phyloP scores from a whole-genome alignment of 768 basidiomycete genomes.

The Leucosporidium creatinivorum region DNA sequence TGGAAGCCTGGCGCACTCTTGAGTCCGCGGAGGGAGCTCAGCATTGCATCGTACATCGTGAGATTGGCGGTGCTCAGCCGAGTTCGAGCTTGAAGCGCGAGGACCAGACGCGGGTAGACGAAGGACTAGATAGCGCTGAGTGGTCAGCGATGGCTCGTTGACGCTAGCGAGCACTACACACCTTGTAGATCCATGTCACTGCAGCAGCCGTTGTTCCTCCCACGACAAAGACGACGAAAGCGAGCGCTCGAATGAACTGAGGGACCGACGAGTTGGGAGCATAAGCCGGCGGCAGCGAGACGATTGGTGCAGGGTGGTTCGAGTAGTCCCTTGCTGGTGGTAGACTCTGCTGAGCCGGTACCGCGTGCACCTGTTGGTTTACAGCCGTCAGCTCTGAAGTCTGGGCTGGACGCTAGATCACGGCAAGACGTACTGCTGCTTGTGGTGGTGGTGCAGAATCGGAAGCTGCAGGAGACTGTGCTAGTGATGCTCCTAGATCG shows the following conservation, averaged over 20 bases:
- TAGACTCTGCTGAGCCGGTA: no score
- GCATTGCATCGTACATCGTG: background rate
- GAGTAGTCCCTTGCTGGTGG: background rate
- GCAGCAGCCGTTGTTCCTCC: constrained; percentile 9
- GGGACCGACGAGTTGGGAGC: constrained; percentile 25
- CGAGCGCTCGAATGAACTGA: constrained; percentile 11
- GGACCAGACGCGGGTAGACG: constrained; percentile 20
- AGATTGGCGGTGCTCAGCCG: constrained; percentile 1
- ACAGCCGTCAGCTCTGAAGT: no score
- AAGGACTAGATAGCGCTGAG: background rate
- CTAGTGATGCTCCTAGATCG: no score
- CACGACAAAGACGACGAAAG: constrained; percentile 9
- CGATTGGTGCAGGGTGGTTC: background rate
- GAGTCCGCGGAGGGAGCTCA: background rate
- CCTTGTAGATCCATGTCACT: constrained; percentile 22
- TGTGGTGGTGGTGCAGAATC: no score
- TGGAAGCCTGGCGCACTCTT: background rate
- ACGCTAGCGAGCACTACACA: background rate
- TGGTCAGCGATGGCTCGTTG: no score
- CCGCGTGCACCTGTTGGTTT: no score
- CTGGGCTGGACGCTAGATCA: no score
- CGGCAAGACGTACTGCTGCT: no score
- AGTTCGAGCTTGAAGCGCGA: constrained; percentile 9
- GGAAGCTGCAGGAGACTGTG: no score
- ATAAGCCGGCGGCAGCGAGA: constrained; percentile 10